Evolutionary conservation across 805 yeast genomes (phyloP).

Genomic region (Kluyveromyces dobzhanskii): DNA sequence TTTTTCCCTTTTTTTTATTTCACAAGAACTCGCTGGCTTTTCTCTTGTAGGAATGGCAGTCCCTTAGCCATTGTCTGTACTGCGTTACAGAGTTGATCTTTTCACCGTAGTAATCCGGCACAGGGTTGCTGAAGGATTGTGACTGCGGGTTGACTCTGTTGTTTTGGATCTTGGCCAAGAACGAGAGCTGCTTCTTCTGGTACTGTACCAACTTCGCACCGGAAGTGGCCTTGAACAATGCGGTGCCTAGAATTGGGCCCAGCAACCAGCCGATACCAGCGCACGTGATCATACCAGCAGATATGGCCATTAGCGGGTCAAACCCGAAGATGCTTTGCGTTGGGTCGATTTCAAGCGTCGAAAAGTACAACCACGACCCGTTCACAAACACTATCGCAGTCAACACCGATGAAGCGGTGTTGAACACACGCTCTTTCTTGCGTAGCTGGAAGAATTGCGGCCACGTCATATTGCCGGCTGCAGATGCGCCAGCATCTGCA

Average conservation of each 20-base stretch:
- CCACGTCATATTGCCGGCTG: conserved; percentile 47
- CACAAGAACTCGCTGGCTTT: conserved; percentile 68
- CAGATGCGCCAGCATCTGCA: neutral
- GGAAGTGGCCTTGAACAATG: conserved; percentile 52
- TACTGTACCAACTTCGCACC: conserved; percentile 39
- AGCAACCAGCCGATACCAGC: conserved; percentile 71
- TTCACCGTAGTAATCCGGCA: conserved; percentile 98
- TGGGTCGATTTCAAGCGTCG: conserved; percentile 80
- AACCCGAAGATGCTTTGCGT: conserved; percentile 80
- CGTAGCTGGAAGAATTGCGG: conserved; percentile 68
- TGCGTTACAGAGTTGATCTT: conserved; percentile 78
- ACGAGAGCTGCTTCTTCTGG: conserved; percentile 58
- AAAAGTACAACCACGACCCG: conserved; percentile 64
- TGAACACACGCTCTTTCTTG: conserved; percentile 64
- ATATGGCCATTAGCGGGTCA: conserved; percentile 77
- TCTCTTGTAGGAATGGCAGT: conserved; percentile 82
- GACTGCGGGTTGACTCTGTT: conserved; percentile 89
- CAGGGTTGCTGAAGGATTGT: conserved; percentile 87
- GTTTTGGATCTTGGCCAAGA: conserved; percentile 61
- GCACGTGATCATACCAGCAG: conserved; percentile 62
- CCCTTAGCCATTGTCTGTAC: conserved; percentile 94
- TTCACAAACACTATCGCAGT: conserved; percentile 61
- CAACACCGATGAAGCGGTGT: conserved; percentile 55
- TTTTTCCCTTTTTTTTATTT: no score
- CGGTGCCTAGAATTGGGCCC: conserved; percentile 77